These are phyloP conservation scores for Termitomyces sp. DNA, from an alignment of 768 basidiomycete species.

Conservation along the genomic window DNA sequence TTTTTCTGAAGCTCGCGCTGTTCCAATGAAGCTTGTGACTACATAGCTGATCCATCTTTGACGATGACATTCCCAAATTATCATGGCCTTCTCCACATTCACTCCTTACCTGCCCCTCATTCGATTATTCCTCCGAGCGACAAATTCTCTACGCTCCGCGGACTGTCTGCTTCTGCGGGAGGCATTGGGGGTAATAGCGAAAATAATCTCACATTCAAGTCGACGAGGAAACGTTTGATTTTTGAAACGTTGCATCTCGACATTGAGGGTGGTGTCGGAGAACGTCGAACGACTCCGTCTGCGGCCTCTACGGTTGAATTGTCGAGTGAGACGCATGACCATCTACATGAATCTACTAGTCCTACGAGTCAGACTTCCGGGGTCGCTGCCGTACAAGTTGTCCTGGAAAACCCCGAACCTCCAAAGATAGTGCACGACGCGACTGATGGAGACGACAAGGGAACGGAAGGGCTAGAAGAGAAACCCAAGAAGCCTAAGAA, in stretches of 20 bases:
- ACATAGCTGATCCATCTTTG: constrained; percentile 73
- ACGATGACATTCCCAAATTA: constrained; percentile 73
- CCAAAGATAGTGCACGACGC: not conserved
- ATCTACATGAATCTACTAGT: not conserved
- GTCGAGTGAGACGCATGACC: constrained; percentile 10
- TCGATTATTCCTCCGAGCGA: constrained; percentile 78
- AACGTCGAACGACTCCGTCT: constrained; percentile 60
- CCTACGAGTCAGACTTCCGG: constrained; percentile 14
- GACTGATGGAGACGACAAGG: constrained; percentile 8
- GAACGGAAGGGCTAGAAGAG: constrained; percentile 12
- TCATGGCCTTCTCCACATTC: constrained; percentile 81
- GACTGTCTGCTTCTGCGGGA: constrained; percentile 55
- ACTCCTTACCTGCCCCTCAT: constrained; percentile 70
- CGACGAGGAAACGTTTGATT: constrained; percentile 81
- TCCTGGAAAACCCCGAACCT: constrained; percentile 32
- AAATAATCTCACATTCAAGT: constrained; percentile 94
- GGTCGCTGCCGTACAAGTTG: constrained; percentile 39
- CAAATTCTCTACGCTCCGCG: constrained; percentile 79
- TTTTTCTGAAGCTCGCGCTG: not conserved
- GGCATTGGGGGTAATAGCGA: constrained; percentile 71
- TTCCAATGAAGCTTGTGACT: not conserved
- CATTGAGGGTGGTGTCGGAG: constrained; percentile 79
- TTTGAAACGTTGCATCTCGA: constrained; percentile 91
- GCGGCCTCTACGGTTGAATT: constrained; percentile 18
- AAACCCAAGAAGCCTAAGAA: constrained; percentile 53